Percentiles rank a stretch among this genome's conserved stretches.
Conservation (phyloP, 495 filamentous ascomycete species). For the Lepidopterella palustris region DNA sequence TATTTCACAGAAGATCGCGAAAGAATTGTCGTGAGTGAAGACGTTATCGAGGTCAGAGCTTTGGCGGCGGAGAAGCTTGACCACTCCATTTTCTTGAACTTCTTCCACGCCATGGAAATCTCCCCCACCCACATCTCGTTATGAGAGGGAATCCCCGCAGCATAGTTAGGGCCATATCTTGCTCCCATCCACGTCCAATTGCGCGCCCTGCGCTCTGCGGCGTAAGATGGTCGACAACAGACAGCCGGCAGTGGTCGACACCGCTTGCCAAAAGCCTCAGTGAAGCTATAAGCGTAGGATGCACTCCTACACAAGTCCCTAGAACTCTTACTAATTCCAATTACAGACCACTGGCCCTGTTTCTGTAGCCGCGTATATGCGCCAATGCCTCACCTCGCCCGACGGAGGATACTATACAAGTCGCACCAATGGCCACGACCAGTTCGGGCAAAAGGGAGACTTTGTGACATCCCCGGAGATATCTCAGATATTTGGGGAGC, state of each 20-base stretch:
- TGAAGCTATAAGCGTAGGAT: slow-evolving; percentile 76
- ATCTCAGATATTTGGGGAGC: slow-evolving; percentile 91
- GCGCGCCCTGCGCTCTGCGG: neutral
- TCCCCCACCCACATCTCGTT: neutral
- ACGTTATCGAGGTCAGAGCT: slow-evolving; percentile 23
- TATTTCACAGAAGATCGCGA: neutral
- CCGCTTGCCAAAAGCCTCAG: slow-evolving; percentile 78
- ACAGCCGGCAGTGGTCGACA: slow-evolving; percentile 67
- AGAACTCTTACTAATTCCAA: slow-evolving; percentile 7
- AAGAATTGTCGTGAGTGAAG: neutral
- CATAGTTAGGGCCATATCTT: slow-evolving; percentile 1
- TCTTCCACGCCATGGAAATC: neutral
- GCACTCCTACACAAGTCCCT: neutral
- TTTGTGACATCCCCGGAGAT: slow-evolving; percentile 98
- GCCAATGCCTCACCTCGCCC: slow-evolving; percentile 89
- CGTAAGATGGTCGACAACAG: slow-evolving; percentile 18
- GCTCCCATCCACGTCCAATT: neutral
- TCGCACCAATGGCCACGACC: slow-evolving; percentile 58
- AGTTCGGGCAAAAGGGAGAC: slow-evolving; percentile 85
- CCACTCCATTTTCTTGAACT: neutral
- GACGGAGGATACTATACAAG: slow-evolving; percentile 93
- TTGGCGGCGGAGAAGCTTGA: too few species aligned
- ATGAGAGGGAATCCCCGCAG: slow-evolving; percentile 26
- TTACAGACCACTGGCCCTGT: slow-evolving; percentile 74
- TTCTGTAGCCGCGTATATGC: slow-evolving; percentile 91